phyloP scores from a whole-genome alignment of 176 grass and related monocot species.

The Zoysia pacifica region DNA sequence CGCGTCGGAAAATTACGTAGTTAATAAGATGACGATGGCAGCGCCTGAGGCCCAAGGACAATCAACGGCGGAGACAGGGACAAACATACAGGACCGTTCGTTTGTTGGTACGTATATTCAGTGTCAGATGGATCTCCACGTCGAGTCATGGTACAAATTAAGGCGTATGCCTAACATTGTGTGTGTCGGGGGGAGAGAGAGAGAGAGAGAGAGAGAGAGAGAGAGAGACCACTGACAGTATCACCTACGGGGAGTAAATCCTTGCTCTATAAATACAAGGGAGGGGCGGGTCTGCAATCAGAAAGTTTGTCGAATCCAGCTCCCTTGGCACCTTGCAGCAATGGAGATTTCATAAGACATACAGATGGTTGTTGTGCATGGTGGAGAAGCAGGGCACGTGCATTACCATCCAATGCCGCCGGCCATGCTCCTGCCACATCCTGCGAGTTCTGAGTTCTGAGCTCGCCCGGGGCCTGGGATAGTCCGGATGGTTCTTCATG shows the following conservation, averaged over 20 bases:
- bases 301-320: not conserved
- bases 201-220: not conserved
- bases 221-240: not conserved
- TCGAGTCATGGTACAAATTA: not conserved
- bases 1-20: too few relatives aligned
- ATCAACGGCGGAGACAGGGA: too few relatives aligned
- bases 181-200: not conserved
- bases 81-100: too few relatives aligned
- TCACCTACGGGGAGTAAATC: conserved; percentile 17
- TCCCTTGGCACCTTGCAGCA: conserved; percentile 23
- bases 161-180: not conserved
- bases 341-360: conserved; percentile 2
- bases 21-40: too few relatives aligned
- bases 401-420: conserved; percentile 58
- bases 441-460: not conserved
- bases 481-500: conserved; percentile 73
- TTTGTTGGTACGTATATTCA: not conserved
- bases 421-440: not conserved
- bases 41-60: too few relatives aligned
- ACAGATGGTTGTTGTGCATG: conserved; percentile 52
- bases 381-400: conserved; percentile 95
- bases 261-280: conserved; percentile 34
- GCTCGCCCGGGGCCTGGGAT: conserved; percentile 1
- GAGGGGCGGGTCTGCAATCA: not conserved
- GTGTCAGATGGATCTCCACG: not conserved